Evolutionary conservation across 345 rosid species (phyloP), one percentile per base, ranked within the genome.

Genomic region (Aurinia saxatilis): DNA sequence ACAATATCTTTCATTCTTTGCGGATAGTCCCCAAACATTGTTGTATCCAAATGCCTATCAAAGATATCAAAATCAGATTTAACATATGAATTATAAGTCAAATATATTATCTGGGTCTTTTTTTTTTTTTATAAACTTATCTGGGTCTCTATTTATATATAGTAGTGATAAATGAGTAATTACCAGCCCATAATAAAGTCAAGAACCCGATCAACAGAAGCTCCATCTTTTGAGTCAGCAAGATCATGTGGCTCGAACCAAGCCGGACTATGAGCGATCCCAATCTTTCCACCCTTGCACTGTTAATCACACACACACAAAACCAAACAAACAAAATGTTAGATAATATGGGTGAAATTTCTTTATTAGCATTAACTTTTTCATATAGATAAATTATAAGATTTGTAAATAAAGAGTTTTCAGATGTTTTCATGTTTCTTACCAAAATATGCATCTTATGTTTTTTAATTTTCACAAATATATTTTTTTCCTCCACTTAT

Each of bases 1-100:
- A 79, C 76, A 31, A 65, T 48, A 3, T 34, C 19, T 17, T 52
- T 46, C 82, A 79, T 79, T 14, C 50, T 57, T 25, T 53, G 17
- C 12, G 80, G 82, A 34, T 79, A 79, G 8, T 73, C 67, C 7
- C 82, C 82, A 29, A 29, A 57, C 10, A 48, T 73, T 13, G 77
- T 23, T 37, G 82, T 70, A 30, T 73, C 52, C 29, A 70, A 15
- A 40, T 39, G 49, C 82, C 82, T 75, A 44, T 6, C 11, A 53
- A 59, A 18, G 5, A 27, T 27, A 6, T 4, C 31, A 27, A 27
- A 27, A 27, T 27, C 5, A 27, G 31, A 27, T 27, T 27, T 27
- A 27, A 27, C 31, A 27, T 27, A 27, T 27, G 31, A 27, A 4
- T 27, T 5, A 27, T 44, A 30, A 44, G 11, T 39, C 4, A 41